Base-by-base conservation (phyloP, 495 filamentous ascomycete species). In the Lasiosphaeria hispida region DNA sequence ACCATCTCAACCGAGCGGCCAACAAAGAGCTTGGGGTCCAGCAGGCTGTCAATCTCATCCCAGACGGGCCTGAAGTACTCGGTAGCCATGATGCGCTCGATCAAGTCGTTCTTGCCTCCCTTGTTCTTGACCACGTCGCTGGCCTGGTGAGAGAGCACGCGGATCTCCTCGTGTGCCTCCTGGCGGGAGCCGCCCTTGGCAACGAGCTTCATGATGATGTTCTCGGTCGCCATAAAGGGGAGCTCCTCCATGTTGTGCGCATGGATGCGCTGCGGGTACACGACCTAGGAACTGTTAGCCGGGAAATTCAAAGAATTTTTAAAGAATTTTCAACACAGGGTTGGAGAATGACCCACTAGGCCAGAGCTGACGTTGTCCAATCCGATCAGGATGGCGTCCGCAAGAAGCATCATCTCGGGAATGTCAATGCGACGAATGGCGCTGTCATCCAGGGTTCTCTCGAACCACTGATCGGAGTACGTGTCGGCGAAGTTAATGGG, bases 101-200 rank as follows among this genome's bases (percentile, higher is more conserved):
- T 81, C 4, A 98, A 78, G 72, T 96, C 92, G 68, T 97, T 97
- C 55, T 83, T 73, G 56, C 84, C 82, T 41, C 91, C 92, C 70
- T 80, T 66, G 17, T 78, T 80, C 80, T 97, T 97, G 50, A 98
- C 91, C 14, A 86, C 84, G 39, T 80, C 79, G 59, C 80, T 81
- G 4, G 94, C 92, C 75, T 97, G 78, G 72, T 93, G 92, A n/a
- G 84, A 89, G 57, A 97, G 80, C 11, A 96, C 88, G 55, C 89
- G 84, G 75, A 97, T 91, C 67, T 91, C 78, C 76, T 97, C 94
- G 70, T 98, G 95, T 3, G 94, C 88, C 19, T 96, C 89, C 69
- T 98, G 94, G 49, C 95, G 80, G 40, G 85, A 90, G 11, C 79
- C 81, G 33, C 91, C 91, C 62, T 87, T 81, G 58, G 80, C 79